Conservation (phyloP, 2,329 filamentous ascomycete species). For the Fusarium sororula region DNA sequence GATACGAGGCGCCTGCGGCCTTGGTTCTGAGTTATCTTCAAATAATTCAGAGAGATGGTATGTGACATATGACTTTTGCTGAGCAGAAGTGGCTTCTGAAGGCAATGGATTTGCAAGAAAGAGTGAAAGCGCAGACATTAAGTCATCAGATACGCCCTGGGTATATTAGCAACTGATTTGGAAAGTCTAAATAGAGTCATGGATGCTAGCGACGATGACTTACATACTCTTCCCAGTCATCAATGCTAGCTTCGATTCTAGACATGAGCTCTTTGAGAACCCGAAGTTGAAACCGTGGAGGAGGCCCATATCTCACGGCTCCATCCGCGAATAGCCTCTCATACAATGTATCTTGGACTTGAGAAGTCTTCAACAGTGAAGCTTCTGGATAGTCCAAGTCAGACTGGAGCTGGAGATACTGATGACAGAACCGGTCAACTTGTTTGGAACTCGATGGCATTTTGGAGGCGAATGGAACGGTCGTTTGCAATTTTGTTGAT, state of each 20-base stretch:
- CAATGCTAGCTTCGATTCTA: constrained; percentile 77
- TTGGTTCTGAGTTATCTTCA: constrained; percentile 1
- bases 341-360: constrained; percentile 74
- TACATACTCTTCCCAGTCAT: constrained; percentile 89
- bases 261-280: constrained; percentile 78
- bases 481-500: not conserved
- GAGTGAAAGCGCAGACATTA: constrained; percentile 74
- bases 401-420: constrained; percentile 81
- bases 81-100: constrained; percentile 71
- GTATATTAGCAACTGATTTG: constrained; percentile 35
- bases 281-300: constrained; percentile 73
- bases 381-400: constrained; percentile 71
- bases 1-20: constrained; percentile 48
- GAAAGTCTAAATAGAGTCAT: not conserved
- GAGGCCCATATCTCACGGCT: constrained; percentile 65
- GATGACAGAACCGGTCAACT: constrained; percentile 68
- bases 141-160: constrained; percentile 84
- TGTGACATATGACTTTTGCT: constrained; percentile 78
- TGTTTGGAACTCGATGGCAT: constrained; percentile 33
- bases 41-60: constrained; percentile 62
- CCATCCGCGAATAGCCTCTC: constrained; percentile 71
- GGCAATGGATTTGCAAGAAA: constrained; percentile 71
- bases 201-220: constrained; percentile 47
- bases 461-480: not conserved
- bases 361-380: constrained; percentile 64